Percentiles rank a stretch among this genome's conserved stretches.
Evolutionary conservation across 1,284 basidiomycete species (phyloP).

Genomic region (Lignosus rhinocerotis): DNA sequence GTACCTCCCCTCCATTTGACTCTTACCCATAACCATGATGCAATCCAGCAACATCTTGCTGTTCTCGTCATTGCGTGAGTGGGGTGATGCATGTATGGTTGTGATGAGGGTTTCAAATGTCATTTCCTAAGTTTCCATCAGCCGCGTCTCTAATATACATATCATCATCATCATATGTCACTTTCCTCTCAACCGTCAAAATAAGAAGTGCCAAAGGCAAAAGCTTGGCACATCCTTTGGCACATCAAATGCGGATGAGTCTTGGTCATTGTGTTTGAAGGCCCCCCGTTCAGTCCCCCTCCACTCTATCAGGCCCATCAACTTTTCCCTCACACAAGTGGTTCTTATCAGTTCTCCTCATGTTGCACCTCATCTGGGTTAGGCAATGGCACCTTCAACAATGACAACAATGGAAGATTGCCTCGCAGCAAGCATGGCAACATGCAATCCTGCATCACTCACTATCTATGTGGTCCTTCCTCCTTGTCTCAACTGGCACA

Average conservation of each 20-base stretch:
- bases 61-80: not conserved
- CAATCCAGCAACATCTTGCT: not conserved
- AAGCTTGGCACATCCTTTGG: not conserved
- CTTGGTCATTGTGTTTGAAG: too few species aligned
- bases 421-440: not conserved
- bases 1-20: not conserved
- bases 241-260: too few species aligned
- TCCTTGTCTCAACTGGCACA: not conserved
- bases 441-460: not conserved
- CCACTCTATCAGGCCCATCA: not conserved
- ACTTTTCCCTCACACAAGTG: not conserved
- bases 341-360: too few species aligned
- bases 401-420: not conserved
- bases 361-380: not conserved
- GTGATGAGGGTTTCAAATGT: not conserved
- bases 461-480: not conserved
- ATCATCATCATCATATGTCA: not conserved
- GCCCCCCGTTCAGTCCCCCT: not conserved
- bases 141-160: not conserved
- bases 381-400: not conserved
- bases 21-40: not conserved
- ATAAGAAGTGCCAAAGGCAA: not conserved
- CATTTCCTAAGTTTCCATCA: not conserved
- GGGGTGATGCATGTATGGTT: not conserved
- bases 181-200: not conserved